A percentile compares a stretch with the other conserved stretches of the same genome.
Conservation (phyloP, 2,329 filamentous ascomycete species). For the Clarireedia homoeocarpa region DNA sequence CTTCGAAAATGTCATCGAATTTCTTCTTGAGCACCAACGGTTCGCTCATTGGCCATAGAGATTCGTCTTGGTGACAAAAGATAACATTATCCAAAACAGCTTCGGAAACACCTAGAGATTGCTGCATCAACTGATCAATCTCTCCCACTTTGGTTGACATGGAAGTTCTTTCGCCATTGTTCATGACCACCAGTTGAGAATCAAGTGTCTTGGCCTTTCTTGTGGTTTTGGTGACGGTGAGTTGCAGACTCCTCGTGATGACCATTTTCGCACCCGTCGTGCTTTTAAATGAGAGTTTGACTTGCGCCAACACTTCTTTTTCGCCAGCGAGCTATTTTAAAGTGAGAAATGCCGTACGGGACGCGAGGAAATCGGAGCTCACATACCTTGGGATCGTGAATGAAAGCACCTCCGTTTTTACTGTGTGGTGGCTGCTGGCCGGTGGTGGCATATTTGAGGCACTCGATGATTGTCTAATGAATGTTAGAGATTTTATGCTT, state of each 20-base stretch:
- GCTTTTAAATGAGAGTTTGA: conserved; percentile 79
- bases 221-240: conserved; percentile 72
- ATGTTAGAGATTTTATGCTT: conserved; percentile 7
- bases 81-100: conserved; percentile 92
- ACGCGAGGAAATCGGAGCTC: background rate
- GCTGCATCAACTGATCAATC: conserved; percentile 75
- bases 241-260: conserved; percentile 73
- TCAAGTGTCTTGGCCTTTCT: conserved; percentile 75
- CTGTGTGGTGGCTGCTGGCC: conserved; percentile 89
- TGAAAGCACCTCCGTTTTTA: conserved; percentile 79
- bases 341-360: conserved; percentile 15
- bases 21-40: conserved; percentile 79
- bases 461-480: conserved; percentile 85
- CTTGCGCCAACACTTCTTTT: conserved; percentile 82
- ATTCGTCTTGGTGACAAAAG: conserved; percentile 98
- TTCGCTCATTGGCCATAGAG: conserved; percentile 91
- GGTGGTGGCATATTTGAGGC: conserved; percentile 94
- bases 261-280: conserved; percentile 75
- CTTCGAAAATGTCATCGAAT: conserved; percentile 97
- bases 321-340: conserved; percentile 60
- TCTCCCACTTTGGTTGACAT: conserved; percentile 76
- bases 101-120: conserved; percentile 79
- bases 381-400: conserved; percentile 83
- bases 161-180: conserved; percentile 70
- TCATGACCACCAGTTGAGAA: conserved; percentile 64